Conservation (phyloP, 768 basidiomycete genomes). For the Boletellus sp. region DNA sequence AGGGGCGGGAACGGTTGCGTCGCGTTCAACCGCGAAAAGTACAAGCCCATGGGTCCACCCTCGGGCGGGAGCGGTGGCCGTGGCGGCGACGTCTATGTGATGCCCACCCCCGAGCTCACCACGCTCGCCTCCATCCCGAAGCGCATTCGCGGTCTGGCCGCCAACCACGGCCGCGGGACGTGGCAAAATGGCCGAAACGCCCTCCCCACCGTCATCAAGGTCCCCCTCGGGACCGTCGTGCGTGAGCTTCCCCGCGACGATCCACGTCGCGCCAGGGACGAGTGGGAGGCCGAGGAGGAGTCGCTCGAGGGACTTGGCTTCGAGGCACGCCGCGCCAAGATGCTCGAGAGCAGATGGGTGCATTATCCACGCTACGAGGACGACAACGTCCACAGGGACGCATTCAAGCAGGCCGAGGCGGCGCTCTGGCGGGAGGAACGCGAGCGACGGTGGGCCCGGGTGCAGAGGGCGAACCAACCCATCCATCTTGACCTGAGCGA, state of each 20-base stretch:
- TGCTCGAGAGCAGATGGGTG: conserved; percentile 69
- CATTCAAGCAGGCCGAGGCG: conserved; percentile 70
- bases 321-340: conserved; percentile 48
- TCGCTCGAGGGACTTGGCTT: conserved; percentile 44
- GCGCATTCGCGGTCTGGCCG: conserved; percentile 63
- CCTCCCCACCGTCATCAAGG: conserved; percentile 67
- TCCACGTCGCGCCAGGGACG: conserved; percentile 57
- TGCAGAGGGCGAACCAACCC: conserved; percentile 41
- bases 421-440: conserved; percentile 59
- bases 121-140: conserved; percentile 71
- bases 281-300: conserved; percentile 73
- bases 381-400: conserved; percentile 56
- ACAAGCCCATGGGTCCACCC: conserved; percentile 77
- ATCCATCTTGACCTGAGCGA: conserved; percentile 63
- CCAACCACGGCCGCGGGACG: conserved; percentile 73
- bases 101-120: conserved; percentile 73
- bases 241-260: conserved; percentile 68
- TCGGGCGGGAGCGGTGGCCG: conserved; percentile 91
- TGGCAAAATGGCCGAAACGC: conserved; percentile 84
- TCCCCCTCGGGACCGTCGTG: conserved; percentile 90
- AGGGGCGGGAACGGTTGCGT: conserved; percentile 89
- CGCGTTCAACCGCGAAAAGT: conserved; percentile 91
- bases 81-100: conserved; percentile 84
- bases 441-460: conserved; percentile 47
- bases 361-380: conserved; percentile 72